phyloP scores from a whole-genome alignment of 2,329 filamentous ascomycete genomes.

The Ceratocystis ficicola region DNA sequence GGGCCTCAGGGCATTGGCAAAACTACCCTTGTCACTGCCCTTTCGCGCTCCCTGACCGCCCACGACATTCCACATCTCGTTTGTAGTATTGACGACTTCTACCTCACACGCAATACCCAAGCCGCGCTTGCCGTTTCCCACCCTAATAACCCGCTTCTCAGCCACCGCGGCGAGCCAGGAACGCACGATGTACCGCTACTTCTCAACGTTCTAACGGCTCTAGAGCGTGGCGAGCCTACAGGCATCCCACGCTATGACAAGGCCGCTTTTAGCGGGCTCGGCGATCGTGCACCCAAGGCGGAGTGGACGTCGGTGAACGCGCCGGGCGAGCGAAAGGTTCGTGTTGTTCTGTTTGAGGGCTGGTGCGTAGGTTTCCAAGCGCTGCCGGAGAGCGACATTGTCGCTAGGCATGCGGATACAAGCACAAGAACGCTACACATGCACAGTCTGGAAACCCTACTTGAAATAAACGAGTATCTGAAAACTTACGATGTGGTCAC shows the following conservation, averaged over 20 bases:
- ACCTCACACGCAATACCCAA: slow-evolving; percentile 62
- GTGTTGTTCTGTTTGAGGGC: slow-evolving; percentile 71
- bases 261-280: slow-evolving; percentile 59
- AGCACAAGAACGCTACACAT: slow-evolving; percentile 38
- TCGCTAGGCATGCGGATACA: slow-evolving; percentile 38
- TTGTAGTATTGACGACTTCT: slow-evolving; percentile 81
- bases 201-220: slow-evolving; percentile 29
- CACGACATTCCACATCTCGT: slow-evolving; percentile 49
- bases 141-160: slow-evolving; percentile 61
- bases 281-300: slow-evolving; percentile 54
- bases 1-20: slow-evolving; percentile 89
- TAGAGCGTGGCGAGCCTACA: slow-evolving; percentile 50
- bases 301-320: slow-evolving; percentile 50
- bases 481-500: slow-evolving; percentile 39
- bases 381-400: slow-evolving; percentile 40
- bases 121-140: slow-evolving; percentile 50
- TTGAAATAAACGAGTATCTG: slow-evolving; percentile 40
- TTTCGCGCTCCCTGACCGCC: slow-evolving; percentile 49
- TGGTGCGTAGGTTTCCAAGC: slow-evolving; percentile 81
- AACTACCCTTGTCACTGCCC: slow-evolving; percentile 65
- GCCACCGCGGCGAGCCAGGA: slow-evolving; percentile 72
- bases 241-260: slow-evolving; percentile 72
- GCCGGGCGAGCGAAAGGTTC: slow-evolving; percentile 37
- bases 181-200: slow-evolving; percentile 62
- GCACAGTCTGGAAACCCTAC: slow-evolving; percentile 40